Evolutionary conservation across 179 eudicot species (phyloP).

Genomic region (Patellifolia procumbens): DNA sequence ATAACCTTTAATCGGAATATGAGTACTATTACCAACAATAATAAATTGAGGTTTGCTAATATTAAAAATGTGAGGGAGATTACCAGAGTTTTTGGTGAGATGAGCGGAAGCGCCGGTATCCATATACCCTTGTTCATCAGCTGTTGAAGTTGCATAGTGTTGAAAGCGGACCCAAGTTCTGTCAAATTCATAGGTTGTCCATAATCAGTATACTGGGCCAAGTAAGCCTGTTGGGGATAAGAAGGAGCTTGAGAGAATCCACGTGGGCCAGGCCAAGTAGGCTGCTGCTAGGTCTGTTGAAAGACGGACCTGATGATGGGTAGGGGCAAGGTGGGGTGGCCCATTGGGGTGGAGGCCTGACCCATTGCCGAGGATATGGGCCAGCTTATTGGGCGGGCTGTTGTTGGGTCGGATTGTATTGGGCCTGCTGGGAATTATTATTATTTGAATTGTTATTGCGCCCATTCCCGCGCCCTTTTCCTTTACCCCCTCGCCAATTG

Average conservation of each 20-base stretch:
- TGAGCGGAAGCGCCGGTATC: not conserved
- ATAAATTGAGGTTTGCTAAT: not conserved
- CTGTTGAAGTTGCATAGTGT: too few relatives aligned
- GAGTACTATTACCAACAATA: not conserved
- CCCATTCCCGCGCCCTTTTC: too few relatives aligned
- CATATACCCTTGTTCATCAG: not conserved
- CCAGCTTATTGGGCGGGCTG: not conserved
- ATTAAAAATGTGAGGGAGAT: not conserved
- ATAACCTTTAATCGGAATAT: not conserved
- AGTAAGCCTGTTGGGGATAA: not conserved
- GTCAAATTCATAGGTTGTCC: not conserved
- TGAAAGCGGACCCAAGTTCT: not conserved
- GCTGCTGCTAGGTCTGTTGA: not conserved
- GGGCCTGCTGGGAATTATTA: not conserved
- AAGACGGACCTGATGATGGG: not conserved
- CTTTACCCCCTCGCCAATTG: not conserved
- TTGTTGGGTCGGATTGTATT: not conserved
- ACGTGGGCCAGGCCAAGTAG: not conserved
- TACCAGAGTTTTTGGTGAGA: not conserved
- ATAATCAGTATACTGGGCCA: not conserved
- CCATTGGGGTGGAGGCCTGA: not conserved
- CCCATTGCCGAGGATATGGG: not conserved
- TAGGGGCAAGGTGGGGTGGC: not conserved
- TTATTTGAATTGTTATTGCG: too few relatives aligned
- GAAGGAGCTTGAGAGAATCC: not conserved